Conservation (phyloP, 345 rosid species). For the Reutealis trisperma region DNA sequence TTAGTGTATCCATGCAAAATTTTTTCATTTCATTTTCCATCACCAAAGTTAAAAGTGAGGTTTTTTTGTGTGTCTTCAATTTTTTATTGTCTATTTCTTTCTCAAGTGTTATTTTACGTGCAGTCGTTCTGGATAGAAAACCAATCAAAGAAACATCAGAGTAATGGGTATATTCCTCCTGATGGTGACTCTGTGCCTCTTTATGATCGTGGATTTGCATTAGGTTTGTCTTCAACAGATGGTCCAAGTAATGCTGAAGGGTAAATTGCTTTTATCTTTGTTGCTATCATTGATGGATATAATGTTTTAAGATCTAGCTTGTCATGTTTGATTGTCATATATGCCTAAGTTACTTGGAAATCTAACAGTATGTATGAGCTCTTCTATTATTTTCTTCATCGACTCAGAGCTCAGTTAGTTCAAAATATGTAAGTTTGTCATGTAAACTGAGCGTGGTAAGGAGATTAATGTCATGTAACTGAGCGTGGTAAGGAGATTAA, state of each 20-base stretch:
- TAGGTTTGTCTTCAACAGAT: slow-evolving; percentile 76
- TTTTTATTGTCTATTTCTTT: not conserved
- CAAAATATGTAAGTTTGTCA: not conserved
- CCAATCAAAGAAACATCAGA: slow-evolving; percentile 43
- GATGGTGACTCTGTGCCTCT: slow-evolving; percentile 65
- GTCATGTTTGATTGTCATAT: not conserved
- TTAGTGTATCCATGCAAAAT: not conserved
- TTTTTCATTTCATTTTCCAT: not conserved
- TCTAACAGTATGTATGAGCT: not conserved
- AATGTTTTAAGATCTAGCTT: not conserved
- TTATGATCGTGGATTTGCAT: slow-evolving; percentile 83
- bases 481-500: not conserved
- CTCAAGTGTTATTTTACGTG: slow-evolving; percentile 28
- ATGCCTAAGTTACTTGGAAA: not conserved
- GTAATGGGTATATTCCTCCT: slow-evolving; percentile 37
- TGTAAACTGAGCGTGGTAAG: not conserved
- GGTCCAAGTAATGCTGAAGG: slow-evolving; percentile 65
- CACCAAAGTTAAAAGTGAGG: not conserved
- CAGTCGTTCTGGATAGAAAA: slow-evolving; percentile 90
- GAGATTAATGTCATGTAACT: not conserved
- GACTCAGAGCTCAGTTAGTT: not conserved
- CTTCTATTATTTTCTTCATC: not conserved
- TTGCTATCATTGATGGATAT: not conserved
- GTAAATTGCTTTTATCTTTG: slow-evolving; percentile 38
- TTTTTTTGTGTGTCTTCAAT: not conserved